Evolutionary conservation across 352 stramenopile species (phyloP), one percentile per base, ranked within the genome.

Genomic region (Phytophthora agathidicida): DNA sequence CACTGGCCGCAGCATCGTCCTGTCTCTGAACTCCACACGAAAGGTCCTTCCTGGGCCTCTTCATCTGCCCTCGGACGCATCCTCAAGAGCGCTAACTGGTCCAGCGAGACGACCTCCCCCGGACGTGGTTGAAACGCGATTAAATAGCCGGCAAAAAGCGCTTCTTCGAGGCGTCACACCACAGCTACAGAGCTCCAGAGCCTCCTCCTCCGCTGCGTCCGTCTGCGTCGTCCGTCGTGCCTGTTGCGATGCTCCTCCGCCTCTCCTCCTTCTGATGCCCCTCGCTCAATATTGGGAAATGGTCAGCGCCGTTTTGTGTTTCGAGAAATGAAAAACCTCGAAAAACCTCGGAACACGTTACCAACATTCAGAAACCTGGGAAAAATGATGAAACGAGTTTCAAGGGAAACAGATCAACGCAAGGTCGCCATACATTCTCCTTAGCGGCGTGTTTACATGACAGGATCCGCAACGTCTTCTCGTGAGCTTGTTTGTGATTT

Each of bases 51-150:
- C n/a, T n/a, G n/a, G 13, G 16, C 30, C n/a, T 22, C 50, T 22
- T 23, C 26, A 32, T 16, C 36, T 33, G 30, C 7, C 37, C 51
- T 24, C 16, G 47, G 19, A 6, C 43, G 45, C 55, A 67, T 60
- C n/a, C 22, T 62, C 22, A 2, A 2, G 30, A 23, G 23, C 26
- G 38, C 16, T n/a, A 45, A 17, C 20, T n/a, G 37, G 48, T 62
- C 51, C 60, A 58, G 23, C 19, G 44, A 41, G 60, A 68, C 60
- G 22, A 64, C 37, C 41, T 63, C 58, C 46, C 51, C 36, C 19
- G 60, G 44, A 68, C 51, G n/a, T n/a, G n/a, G n/a, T 27, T 51
- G 27, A 30, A 7, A 30, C 30, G 33, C 24, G n/a, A n/a, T n/a
- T 32, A 43, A 53, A 53, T 54, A n/a, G n/a, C n/a, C 43, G 10